These are phyloP conservation scores for Hammondia hammondi DNA, from an alignment of 169 alveolate genomes.

Conservation along the genomic window DNA sequence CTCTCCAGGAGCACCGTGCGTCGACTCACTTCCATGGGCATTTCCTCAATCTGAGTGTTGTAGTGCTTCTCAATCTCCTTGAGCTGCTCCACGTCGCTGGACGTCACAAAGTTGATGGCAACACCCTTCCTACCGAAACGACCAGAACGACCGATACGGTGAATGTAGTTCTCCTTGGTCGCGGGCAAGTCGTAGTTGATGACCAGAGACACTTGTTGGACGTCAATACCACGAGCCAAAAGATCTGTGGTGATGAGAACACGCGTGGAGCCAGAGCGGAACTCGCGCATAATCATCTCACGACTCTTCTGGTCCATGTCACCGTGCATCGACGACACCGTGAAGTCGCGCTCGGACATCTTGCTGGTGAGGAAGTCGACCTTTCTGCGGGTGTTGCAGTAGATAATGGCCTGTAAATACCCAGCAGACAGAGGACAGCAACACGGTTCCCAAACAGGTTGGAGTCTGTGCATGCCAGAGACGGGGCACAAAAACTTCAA, in stretches of 20 bases:
- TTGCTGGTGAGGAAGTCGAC: constrained; percentile 94
- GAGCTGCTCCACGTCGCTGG: constrained; percentile 93
- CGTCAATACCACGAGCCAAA: constrained; percentile 99
- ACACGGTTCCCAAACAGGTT: neutral
- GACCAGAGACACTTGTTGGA: constrained; percentile 92
- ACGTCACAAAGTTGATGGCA: constrained; percentile 98
- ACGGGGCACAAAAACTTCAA: neutral
- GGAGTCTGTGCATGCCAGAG: neutral
- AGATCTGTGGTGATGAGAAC: constrained; percentile 98
- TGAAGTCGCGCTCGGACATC: constrained; percentile 95
- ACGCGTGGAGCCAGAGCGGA: constrained; percentile 97
- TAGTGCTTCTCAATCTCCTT: constrained; percentile 96
- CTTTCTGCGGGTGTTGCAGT: constrained; percentile 97
- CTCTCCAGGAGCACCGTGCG: neutral
- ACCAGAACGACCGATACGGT: constrained; percentile 99
- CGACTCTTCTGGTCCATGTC: constrained; percentile 97
- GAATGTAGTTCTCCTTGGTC: constrained; percentile 96
- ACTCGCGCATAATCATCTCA: constrained; percentile 96
- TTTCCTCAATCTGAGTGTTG: constrained; percentile 98
- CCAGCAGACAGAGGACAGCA: neutral
- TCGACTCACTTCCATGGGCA: constrained; percentile 86
- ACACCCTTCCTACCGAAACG: constrained; percentile 99
- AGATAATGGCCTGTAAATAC: constrained; percentile 94
- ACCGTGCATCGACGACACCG: constrained; percentile 97
- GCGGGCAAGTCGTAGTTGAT: constrained; percentile 98